Evolutionary conservation across 169 alveolate genomes (phyloP).

Genomic region (Eimeria praecox): DNA sequence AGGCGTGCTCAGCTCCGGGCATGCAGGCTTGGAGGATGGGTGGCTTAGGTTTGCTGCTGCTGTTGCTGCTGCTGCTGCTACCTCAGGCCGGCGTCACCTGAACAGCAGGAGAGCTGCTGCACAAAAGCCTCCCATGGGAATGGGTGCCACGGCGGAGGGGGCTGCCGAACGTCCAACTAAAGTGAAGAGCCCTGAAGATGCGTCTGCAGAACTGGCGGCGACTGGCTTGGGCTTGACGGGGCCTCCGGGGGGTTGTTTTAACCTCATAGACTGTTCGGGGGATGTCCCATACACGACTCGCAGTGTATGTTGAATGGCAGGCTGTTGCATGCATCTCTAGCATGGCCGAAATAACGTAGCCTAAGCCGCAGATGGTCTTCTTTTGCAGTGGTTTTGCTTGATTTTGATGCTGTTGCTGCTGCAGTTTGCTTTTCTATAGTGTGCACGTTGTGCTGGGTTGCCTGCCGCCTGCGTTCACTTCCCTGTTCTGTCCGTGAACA

Average conservation of each 20-base stretch:
- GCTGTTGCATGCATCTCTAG: neutral
- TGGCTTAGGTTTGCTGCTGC: neutral
- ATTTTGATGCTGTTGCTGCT: neutral
- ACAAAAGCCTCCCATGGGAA: neutral
- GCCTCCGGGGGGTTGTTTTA: conserved; percentile 50
- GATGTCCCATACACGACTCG: conserved; percentile 49
- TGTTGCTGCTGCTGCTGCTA: neutral
- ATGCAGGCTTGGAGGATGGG: too few relatives aligned
- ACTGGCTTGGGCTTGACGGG: conserved; percentile 28
- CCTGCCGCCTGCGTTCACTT: neutral
- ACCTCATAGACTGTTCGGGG: conserved; percentile 18
- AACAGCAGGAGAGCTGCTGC: conserved; percentile 63
- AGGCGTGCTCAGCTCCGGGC: too few relatives aligned
- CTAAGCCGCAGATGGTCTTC: neutral
- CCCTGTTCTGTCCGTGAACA: neutral
- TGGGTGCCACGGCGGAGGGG: neutral
- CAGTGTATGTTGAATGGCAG: conserved; percentile 11
- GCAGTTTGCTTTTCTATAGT: neutral
- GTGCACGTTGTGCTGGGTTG: neutral
- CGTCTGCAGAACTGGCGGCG: conserved; percentile 9
- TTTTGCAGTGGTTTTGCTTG: too few relatives aligned
- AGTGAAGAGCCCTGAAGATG: conserved; percentile 9
- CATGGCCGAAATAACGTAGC: neutral
- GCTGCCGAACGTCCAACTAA: conserved; percentile 2
- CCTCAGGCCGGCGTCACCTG: conserved; percentile 69